A percentile compares a stretch with the other conserved stretches of the same genome.
phyloP scores from a whole-genome alignment of 176 grass and related monocot species.

The Oryza australiensis region DNA sequence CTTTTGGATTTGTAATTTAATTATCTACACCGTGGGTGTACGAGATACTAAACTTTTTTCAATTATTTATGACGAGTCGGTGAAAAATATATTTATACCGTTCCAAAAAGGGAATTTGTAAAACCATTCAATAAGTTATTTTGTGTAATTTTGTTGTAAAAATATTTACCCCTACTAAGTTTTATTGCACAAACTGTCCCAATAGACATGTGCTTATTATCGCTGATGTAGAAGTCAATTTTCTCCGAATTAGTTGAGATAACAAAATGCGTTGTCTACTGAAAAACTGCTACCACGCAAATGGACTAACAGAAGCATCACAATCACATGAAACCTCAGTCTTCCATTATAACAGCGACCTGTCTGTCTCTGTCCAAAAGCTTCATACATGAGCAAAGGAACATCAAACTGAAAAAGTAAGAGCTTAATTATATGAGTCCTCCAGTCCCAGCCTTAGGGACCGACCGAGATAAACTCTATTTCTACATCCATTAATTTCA shows the following conservation, averaged over 20 bases:
- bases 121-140: too few relatives aligned
- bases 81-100: too few relatives aligned
- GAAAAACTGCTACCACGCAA: neutral
- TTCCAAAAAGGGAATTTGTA: too few relatives aligned
- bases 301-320: neutral
- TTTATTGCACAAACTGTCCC: too few relatives aligned
- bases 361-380: constrained; percentile 11
- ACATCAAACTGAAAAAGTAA: constrained; percentile 15
- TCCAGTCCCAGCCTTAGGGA: neutral
- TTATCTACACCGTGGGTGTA: too few relatives aligned
- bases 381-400: constrained; percentile 21
- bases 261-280: neutral
- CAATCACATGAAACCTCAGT: constrained; percentile 28
- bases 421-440: constrained; percentile 7
- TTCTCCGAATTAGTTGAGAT: neutral
- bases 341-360: neutral
- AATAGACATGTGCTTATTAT: too few relatives aligned
- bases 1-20: too few relatives aligned
- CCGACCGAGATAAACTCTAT: neutral
- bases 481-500: constrained; percentile 16
- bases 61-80: too few relatives aligned
- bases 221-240: too few relatives aligned
- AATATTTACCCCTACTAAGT: too few relatives aligned
- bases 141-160: too few relatives aligned
- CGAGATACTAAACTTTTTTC: too few relatives aligned